Evolutionary conservation across 176 grass and related monocot genomes (phyloP).

Genomic region (Ensete glaucum): DNA sequence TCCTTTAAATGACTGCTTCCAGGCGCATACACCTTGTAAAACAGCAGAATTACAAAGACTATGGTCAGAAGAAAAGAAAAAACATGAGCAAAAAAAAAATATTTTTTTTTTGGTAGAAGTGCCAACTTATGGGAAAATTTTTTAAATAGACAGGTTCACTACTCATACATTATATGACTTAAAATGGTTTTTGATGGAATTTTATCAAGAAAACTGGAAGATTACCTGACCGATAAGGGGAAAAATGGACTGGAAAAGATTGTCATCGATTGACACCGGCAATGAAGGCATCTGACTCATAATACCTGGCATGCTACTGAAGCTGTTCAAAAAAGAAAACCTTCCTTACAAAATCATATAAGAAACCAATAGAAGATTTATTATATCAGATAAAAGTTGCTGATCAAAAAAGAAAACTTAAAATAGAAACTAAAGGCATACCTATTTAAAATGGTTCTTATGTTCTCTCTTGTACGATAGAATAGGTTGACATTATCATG

Average conservation of each 20-base stretch:
- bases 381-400: not conserved
- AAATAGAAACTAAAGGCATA: conserved; percentile 4
- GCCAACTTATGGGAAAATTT: too few relatives aligned
- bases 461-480: conserved; percentile 55
- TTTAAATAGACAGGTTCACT: too few relatives aligned
- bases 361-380: not conserved
- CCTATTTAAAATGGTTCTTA: conserved; percentile 76
- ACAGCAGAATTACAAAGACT: not conserved
- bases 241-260: conserved; percentile 52
- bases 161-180: too few relatives aligned
- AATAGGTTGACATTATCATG: conserved; percentile 49
- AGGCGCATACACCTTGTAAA: conserved; percentile 38
- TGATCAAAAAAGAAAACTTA: not conserved
- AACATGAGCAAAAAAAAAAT: not conserved
- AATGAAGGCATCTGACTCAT: conserved; percentile 69
- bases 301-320: conserved; percentile 54
- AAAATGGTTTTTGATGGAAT: not conserved
- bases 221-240: conserved; percentile 67
- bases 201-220: not conserved
- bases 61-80: not conserved
- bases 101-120: not conserved
- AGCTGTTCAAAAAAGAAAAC: conserved; percentile 29
- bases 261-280: conserved; percentile 41
- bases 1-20: conserved; percentile 44
- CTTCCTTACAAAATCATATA: not conserved